Evolutionary conservation across 2,329 filamentous ascomycete genomes (phyloP).

Genomic region (Ophiostoma ulmi): DNA sequence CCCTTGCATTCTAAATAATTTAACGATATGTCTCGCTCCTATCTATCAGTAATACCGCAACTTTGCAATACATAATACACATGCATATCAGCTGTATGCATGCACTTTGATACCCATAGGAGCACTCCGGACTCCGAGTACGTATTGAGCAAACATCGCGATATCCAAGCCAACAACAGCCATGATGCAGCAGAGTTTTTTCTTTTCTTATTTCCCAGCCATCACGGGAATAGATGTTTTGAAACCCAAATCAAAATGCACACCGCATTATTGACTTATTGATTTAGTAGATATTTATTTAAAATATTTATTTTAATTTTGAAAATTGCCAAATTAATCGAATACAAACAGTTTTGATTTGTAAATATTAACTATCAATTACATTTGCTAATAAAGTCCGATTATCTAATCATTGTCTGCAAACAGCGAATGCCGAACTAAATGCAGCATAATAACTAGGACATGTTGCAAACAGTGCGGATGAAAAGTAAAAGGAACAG

Average conservation of each 20-base stretch:
- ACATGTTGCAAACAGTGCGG: too few relatives aligned
- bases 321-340: too few relatives aligned
- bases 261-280: not conserved
- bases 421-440: not conserved
- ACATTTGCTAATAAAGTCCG: not conserved
- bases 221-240: not conserved
- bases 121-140: not conserved
- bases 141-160: not conserved
- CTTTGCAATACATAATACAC: not conserved
- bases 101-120: not conserved
- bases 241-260: not conserved
- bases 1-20: not conserved
- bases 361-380: too few relatives aligned
- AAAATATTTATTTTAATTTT: too few relatives aligned
- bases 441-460: not conserved
- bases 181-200: not conserved
- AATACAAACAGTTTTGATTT: too few relatives aligned
- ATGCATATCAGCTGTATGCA: not conserved
- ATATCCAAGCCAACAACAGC: not conserved
- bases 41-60: not conserved
- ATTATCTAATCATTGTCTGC: not conserved
- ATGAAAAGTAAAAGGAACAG: not conserved
- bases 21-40: not conserved
- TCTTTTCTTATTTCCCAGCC: constrained; percentile 11
- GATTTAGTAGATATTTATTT: too few relatives aligned